Evolutionary conservation across 345 rosid genomes (phyloP), one percentile per base, ranked within the genome.

Genomic region (Psidium friedrichsthalianum): DNA sequence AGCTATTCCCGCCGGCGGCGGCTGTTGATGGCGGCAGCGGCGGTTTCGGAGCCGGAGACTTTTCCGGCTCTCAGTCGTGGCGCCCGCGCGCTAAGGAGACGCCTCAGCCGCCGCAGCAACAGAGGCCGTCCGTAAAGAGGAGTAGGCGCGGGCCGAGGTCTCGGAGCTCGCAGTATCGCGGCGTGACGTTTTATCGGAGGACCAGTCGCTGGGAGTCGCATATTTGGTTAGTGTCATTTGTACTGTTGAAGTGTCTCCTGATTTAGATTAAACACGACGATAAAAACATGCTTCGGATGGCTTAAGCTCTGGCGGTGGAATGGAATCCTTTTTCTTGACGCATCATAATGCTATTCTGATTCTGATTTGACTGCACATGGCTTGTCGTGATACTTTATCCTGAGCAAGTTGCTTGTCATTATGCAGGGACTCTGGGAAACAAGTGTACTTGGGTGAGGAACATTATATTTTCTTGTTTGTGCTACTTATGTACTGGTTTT

Each of bases 181-280:
- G 98, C 40, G 94, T 95, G 86, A 95, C 98, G 55, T 95, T 92
- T 86, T 95, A 95, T 85, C 90, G 96, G 42, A 85, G 96, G 87
- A 95, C 98, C 55, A 94, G 98, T 3, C 85, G 98, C 84, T 95
- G 98, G 98, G 98, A 95, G 83, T 95, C 98, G 2, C 98, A 95
- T 86, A 95, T 95, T 61, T 95, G 97, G 98, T 95, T 64, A 44
- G 90, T 85, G 36, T 1, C 51, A 4, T 20, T 64, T 20, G 42
- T 11, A 7, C 81, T 49, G 36, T 57, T 25, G 52, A 47, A 47
- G 12, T 25, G 49, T n/a, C 5, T 80, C 64, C 27, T 22, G 5
- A 15, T 42, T 12, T 3, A 69, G 56, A 53, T 54, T 49, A 20
- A 6, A 21, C 69, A 40, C n/a, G 47, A 69, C 22, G 47, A 69